Base-by-base conservation (phyloP, 805 yeast species). In the Sugiyamaella mastotermitis region DNA sequence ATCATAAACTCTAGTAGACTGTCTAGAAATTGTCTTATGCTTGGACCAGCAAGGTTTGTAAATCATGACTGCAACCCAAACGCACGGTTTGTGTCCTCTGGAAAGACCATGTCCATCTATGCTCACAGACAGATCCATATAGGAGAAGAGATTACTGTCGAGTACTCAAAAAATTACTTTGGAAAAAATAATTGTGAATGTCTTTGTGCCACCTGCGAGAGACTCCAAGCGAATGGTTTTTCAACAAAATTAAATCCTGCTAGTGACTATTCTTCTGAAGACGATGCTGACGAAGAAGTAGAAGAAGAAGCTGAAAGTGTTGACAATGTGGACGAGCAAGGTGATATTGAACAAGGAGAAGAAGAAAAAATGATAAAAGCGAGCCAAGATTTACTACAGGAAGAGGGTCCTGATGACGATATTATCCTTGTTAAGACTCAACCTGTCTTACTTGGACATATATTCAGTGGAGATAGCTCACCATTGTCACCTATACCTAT, bases 81-180 rank as follows among this genome's bases (percentile, higher is more conserved):
- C 46, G 58, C 68, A 1, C 53, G 51, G 26, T 68, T 70, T 43
- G 44, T 52, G 3, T 49, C 65, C 3, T 40, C 43, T 0, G 50
- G 55, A 9, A 38, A 35, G 19, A 60, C 52, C 5, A 56, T 69
- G 54, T 48, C 51, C 16, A 51, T 70, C 4, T 44, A 52, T 4
- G 62, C 72, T 1, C 42, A 42, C 1, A 53, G 64, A 20, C 51
- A 44, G 5, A 69, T 70, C 15, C 35, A 50, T 1, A 49, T 57
- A 3, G 74, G 74, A n/a, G 72, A 70, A 47, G 73, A 70, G 46
- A 63, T 70, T 22, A 68, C 74, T 3, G 72, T 69, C 4, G 43
- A 46, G 20, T 70, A 70, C 47, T 57, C 74, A 1, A 47, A 56
- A 3, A 57, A 58, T 43, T 70, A 69, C 42, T 70, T 70, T 47